Base-by-base conservation (phyloP, 2,329 filamentous ascomycete genomes). In the Aspergillus floridensis region DNA sequence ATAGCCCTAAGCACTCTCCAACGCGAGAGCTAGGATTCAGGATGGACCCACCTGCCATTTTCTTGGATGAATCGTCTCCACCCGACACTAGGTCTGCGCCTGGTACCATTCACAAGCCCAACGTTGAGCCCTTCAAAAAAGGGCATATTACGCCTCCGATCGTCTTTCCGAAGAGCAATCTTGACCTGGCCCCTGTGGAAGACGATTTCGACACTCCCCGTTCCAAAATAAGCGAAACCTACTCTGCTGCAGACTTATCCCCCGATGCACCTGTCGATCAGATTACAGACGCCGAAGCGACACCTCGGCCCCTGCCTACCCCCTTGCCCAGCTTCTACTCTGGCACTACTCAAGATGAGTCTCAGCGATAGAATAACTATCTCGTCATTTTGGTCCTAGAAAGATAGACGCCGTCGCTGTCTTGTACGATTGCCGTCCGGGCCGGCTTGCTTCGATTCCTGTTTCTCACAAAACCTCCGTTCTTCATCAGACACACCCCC, bases 141-240 rank as follows among this genome's bases (percentile, higher is more conserved):
- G 70, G 71, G 5, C 71, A 74, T 44, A 68, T 65, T 12, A 75
- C 72, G 16, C 71, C 72, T n/a, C 72, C 72, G 0, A 59, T 67
- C 46, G 61, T 68, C 19, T 65, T 67, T 24, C n/a, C 57, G 10
- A 47, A 56, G 16, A 56, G 46, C 3, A 54, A 35, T n/a, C 38
- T 44, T 10, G 54, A 53, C 3, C 51, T 49, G 12, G 38, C 35
- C n/a, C 31, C 32, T 11, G 31, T 48, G 2, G 53, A 54, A 11
- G 32, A 49, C 16, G 58, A 62, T n/a, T 67, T 64, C 4, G 60
- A 59, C 14, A 69, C 62, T 8, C 67, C 65, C 1, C 62, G 62
- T 2, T 67, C 72, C 31, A 68, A 59, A 38, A 55, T 66, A 8
- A 65, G 62, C 4, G 65, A 65, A 47, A 58, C 64, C 51, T 64